Evolutionary conservation across 495 filamentous ascomycete genomes (phyloP).

Genomic region (Niebla homalea): DNA sequence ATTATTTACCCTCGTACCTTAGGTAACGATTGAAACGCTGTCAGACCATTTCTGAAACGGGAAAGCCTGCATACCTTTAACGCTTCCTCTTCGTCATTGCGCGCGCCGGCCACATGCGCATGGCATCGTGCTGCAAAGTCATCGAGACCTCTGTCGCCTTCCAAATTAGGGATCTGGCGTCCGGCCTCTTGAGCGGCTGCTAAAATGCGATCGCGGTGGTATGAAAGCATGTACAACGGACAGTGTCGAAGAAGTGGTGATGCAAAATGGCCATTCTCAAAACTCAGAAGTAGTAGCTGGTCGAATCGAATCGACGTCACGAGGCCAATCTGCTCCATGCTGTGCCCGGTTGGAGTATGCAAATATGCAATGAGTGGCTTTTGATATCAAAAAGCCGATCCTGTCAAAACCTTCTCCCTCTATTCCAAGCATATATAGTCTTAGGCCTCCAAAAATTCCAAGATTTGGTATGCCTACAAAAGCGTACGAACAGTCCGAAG

Average conservation of each 20-base stretch:
- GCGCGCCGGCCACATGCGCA: not conserved
- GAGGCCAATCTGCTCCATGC: conserved; percentile 1
- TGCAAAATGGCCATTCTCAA: conserved; percentile 30
- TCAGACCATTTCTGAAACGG: too few species aligned
- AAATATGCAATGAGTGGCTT: too few species aligned
- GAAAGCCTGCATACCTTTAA: conserved; percentile 1
- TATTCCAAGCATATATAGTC: too few species aligned
- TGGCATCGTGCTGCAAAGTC: not conserved
- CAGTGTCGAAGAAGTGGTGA: conserved; percentile 26
- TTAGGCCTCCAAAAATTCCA: too few species aligned
- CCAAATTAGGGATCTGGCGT: conserved; percentile 27
- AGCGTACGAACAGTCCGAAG: too few species aligned
- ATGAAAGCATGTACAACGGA: conserved; percentile 73
- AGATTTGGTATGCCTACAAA: too few species aligned
- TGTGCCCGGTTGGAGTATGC: too few species aligned
- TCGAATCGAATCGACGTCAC: conserved; percentile 8
- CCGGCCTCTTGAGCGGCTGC: conserved; percentile 56
- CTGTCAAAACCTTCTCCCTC: too few species aligned
- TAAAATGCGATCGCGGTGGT: conserved; percentile 73
- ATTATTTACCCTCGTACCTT: conserved; percentile 25
- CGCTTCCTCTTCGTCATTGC: not conserved
- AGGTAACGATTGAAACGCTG: too few species aligned
- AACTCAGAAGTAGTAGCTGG: conserved; percentile 17
- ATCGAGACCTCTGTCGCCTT: conserved; percentile 4
- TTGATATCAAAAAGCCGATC: too few species aligned